Evolutionary conservation across 2,329 filamentous ascomycete genomes (phyloP), one percentile per base, ranked within the genome.

Genomic region (Chaetomium globosum): DNA sequence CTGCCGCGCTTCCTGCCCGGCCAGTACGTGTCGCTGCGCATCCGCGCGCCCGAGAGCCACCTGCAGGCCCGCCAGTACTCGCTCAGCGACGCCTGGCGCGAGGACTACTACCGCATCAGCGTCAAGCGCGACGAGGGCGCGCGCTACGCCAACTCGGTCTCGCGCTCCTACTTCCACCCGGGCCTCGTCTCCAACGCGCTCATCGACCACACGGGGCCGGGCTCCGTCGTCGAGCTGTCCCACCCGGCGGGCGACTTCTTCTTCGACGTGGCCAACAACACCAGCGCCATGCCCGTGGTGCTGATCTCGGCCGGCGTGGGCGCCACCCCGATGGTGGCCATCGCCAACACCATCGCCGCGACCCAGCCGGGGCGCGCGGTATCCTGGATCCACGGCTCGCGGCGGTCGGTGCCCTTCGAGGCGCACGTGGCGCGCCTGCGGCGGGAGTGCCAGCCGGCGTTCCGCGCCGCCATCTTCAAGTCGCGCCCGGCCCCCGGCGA

Each of bases 1-100:
- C 79, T 93, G 49, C 89, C 89, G 0, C 53, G 73, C 0, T 93
- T 85, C 79, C 80, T 83, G 64, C 89, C 90, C 0, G 90, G 90
- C 43, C 89, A 93, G 76, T 93, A 92, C 73, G 82, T 91, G 66
- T 89, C 87, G 0, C 77, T 92, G 55, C 83, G 83, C 58, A 75
- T 88, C 8, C 79, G 82, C 58, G 82, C 90, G 0, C 83, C 85
- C 1, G 78, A 80, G 67, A 83, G 84, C 28, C 84, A 86, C 73
- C 77, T 81, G 69, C 90, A 93, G 75, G 82, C 86, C 21, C 81
- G 89, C 36, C 90, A 92, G 75, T 93, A 92, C 77, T 90, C 88
- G 30, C 81, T 93, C 67, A 89, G 85, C 71, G 88, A 91, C 68
- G 81, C 84, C 58, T 88, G 87, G 2, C 79, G 80, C 2, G 77